These are phyloP conservation scores for Metschnikowia anglica DNA, from an alignment of 805 yeast genomes.

Conservation along the genomic window DNA sequence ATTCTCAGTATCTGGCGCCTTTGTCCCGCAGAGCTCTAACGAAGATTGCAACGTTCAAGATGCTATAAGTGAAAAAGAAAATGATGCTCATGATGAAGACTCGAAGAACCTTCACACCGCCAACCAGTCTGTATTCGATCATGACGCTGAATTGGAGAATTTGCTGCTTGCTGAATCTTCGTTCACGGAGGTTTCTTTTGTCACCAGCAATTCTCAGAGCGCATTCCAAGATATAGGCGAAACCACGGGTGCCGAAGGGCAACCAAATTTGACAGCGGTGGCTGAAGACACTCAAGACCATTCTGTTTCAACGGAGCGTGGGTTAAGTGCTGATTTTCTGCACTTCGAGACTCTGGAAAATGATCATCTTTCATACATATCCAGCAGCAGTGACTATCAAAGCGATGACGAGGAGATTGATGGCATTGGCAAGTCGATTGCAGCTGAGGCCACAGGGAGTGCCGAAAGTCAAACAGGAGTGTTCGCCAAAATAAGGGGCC, in stretches of 20 bases:
- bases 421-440: slow-evolving; percentile 1
- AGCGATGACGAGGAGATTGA: slow-evolving; percentile 10
- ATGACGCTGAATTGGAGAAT: slow-evolving; percentile 5
- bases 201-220: slow-evolving; percentile 11
- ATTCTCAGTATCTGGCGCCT: too few relatives aligned
- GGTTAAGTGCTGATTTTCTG: background rate
- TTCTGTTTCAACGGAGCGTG: background rate
- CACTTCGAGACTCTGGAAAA: background rate
- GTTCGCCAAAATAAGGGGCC: slow-evolving; percentile 9
- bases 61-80: too few relatives aligned
- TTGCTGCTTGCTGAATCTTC: slow-evolving; percentile 15
- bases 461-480: slow-evolving; percentile 2
- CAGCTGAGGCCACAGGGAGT: background rate
- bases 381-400: slow-evolving; percentile 7
- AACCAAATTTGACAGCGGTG: too few relatives aligned
- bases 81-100: background rate
- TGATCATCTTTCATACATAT: background rate
- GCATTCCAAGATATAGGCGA: slow-evolving; percentile 3
- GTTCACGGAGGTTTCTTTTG: slow-evolving; percentile 13
- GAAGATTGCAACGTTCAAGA: too few relatives aligned
- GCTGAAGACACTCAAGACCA: background rate
- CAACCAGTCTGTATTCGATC: background rate
- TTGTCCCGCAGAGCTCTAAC: too few relatives aligned
- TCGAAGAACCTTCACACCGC: background rate
- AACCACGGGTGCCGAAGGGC: background rate